Evolutionary conservation across 352 stramenopile genomes (phyloP).

Genomic region (Phytophthora pseudosyringae): DNA sequence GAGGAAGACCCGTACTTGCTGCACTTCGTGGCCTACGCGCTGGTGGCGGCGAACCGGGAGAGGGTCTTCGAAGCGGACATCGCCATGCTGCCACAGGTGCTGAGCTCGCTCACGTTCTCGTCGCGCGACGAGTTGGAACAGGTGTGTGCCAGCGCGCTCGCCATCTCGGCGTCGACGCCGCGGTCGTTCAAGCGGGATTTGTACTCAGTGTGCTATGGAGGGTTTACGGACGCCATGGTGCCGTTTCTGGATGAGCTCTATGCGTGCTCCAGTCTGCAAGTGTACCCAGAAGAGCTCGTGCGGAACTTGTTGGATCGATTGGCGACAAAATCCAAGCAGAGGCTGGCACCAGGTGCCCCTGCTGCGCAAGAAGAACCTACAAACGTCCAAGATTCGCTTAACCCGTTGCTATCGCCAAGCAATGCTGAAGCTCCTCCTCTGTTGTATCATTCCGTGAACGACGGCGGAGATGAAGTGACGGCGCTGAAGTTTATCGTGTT

Average conservation of each 20-base stretch:
- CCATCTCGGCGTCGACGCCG: conserved; percentile 71
- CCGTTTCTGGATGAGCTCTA: conserved; percentile 79
- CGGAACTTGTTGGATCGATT: conserved; percentile 75
- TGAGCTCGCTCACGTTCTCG: conserved; percentile 76
- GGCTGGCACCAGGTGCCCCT: conserved; percentile 8
- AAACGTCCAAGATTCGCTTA: conserved; percentile 26
- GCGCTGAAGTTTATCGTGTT: conserved; percentile 76
- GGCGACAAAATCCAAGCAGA: conserved; percentile 29
- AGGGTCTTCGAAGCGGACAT: conserved; percentile 72
- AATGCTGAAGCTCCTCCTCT: conserved; percentile 9
- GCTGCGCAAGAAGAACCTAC: conserved; percentile 13
- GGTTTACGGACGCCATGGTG: conserved; percentile 67
- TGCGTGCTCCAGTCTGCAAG: conserved; percentile 75
- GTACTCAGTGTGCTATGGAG: conserved; percentile 84
- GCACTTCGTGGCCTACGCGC: conserved; percentile 90
- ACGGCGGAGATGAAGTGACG: conserved; percentile 29
- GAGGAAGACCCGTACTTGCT: conserved; percentile 89
- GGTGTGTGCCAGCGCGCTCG: conserved; percentile 58
- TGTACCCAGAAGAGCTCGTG: conserved; percentile 87
- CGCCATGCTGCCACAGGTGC: conserved; percentile 80
- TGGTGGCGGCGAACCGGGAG: conserved; percentile 68
- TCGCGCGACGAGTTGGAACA: conserved; percentile 61
- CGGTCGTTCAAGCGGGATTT: conserved; percentile 83
- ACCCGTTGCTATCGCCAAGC: conserved; percentile 44
- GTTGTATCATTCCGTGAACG: conserved; percentile 26